Percentiles rank a stretch among this genome's conserved stretches.
Evolutionary conservation across 1,284 basidiomycete species (phyloP).

Genomic region (Heterobasidion occidentale): DNA sequence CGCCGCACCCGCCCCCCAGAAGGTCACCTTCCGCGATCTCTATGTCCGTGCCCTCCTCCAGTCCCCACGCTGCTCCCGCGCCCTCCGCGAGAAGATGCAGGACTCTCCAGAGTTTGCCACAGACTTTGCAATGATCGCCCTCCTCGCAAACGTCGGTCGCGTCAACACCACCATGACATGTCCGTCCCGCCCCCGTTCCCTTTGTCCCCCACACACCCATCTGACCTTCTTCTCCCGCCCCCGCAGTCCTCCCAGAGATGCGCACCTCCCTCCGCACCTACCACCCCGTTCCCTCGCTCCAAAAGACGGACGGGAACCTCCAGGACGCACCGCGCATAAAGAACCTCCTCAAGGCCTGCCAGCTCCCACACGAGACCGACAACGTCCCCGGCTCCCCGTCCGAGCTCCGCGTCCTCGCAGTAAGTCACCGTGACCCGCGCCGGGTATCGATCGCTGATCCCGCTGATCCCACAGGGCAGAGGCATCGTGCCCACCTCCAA

Average conservation of each 20-base stretch:
- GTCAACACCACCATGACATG: conserved; percentile 85
- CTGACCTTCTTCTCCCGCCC: background rate
- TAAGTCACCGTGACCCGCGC: conserved; percentile 25
- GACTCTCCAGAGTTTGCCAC: conserved; percentile 58
- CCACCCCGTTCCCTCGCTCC: conserved; percentile 77
- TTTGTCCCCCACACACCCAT: conserved; percentile 1
- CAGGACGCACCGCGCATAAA: conserved; percentile 81
- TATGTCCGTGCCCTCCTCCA: conserved; percentile 68
- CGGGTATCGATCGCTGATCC: conserved; percentile 5
- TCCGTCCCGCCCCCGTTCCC: conserved; percentile 28
- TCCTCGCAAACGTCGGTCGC: conserved; percentile 75
- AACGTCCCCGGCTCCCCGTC: conserved; percentile 61
- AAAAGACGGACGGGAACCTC: conserved; percentile 67
- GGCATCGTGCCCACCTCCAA: conserved; percentile 58
- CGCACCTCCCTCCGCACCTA: conserved; percentile 76
- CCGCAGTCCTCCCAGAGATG: conserved; percentile 70
- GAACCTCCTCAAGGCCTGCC: conserved; percentile 67
- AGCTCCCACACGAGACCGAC: conserved; percentile 66
- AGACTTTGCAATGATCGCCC: conserved; percentile 70
- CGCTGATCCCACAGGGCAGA: conserved; percentile 35
- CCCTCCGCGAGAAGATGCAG: conserved; percentile 62
- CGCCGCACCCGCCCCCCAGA: conserved; percentile 15
- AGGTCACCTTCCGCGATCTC: conserved; percentile 62
- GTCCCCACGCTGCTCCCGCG: conserved; percentile 60
- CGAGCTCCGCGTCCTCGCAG: conserved; percentile 57